Evolutionary conservation across 768 basidiomycete species (phyloP).

Genomic region (Podaxis carcinomalis): DNA sequence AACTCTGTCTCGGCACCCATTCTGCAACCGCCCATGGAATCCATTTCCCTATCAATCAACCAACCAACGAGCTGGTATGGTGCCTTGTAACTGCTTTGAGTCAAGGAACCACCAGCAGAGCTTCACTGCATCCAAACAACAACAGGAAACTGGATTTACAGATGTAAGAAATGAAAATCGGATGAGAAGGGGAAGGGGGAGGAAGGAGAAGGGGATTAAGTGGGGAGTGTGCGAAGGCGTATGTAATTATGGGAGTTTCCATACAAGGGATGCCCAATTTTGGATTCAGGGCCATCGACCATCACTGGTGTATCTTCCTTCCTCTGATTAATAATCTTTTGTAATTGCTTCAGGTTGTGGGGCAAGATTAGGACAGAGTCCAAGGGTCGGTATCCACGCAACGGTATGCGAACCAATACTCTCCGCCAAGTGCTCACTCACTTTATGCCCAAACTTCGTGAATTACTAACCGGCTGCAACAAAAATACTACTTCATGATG

Average conservation of each 20-base stretch:
- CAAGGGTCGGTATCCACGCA: constrained; percentile 14
- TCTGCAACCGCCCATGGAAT: background rate
- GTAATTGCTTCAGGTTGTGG: no score
- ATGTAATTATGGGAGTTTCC: constrained; percentile 12
- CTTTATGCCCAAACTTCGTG: no score
- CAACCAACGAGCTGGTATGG: background rate
- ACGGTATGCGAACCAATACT: no score
- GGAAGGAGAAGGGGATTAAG: constrained; percentile 1
- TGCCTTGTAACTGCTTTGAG: constrained; percentile 1
- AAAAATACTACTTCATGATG: no score
- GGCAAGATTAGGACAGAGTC: constrained; percentile 14
- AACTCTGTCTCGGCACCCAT: background rate
- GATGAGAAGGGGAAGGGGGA: background rate
- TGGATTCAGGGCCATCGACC: background rate
- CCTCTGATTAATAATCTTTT: background rate
- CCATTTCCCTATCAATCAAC: constrained; percentile 7
- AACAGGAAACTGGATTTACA: background rate
- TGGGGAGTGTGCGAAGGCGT: constrained; percentile 10
- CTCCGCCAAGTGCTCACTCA: no score
- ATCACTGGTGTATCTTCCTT: background rate
- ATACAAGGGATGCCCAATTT: constrained; percentile 2
- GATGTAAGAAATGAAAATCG: background rate
- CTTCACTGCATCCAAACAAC: constrained; percentile 9
- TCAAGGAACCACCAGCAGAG: background rate
- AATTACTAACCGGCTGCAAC: no score